Percentiles rank a stretch among this genome's conserved stretches.
phyloP scores from a whole-genome alignment of 106 monocot genomes.

The Dendrobium catenatum region DNA sequence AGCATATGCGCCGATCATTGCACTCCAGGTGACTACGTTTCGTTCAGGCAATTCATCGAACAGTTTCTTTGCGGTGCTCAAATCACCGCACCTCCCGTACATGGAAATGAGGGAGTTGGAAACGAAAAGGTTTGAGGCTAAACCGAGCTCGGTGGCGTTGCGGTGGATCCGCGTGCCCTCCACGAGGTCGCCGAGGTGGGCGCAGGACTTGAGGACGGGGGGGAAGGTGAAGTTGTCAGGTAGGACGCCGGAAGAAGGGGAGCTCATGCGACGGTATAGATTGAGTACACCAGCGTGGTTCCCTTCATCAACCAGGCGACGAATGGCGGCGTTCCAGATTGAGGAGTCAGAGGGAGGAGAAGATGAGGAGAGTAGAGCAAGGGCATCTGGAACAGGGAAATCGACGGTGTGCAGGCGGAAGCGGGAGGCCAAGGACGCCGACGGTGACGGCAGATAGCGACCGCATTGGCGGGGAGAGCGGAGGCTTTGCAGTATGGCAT shows the following conservation, averaged over 20 bases:
- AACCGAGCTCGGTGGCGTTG: not conserved
- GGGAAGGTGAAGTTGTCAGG: conserved; percentile 51
- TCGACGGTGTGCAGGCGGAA: not conserved
- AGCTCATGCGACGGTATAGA: conserved; percentile 30
- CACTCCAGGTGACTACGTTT: conserved; percentile 33
- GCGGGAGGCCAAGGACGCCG: not conserved
- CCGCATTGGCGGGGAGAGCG: not conserved
- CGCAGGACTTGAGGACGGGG: conserved; percentile 40
- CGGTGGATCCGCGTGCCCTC: conserved; percentile 17
- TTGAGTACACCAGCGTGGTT: conserved; percentile 14
- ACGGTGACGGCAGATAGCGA: not conserved
- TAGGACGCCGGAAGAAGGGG: not conserved
- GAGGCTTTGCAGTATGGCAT: not conserved
- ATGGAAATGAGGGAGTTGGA: conserved; percentile 38
- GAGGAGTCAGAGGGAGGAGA: conserved; percentile 19
- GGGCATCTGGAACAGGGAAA: not conserved
- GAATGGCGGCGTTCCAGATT: conserved; percentile 26
- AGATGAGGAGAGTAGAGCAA: not conserved
- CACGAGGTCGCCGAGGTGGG: conserved; percentile 18
- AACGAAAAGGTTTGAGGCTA: conserved; percentile 14
- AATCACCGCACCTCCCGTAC: conserved; percentile 29
- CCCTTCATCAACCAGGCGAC: conserved; percentile 12
- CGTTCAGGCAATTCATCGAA: conserved; percentile 29
- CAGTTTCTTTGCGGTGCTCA: conserved; percentile 9
- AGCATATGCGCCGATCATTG: conserved; percentile 24